phyloP scores from a whole-genome alignment of 352 stramenopile genomes.

The Phytopythium litorale region DNA sequence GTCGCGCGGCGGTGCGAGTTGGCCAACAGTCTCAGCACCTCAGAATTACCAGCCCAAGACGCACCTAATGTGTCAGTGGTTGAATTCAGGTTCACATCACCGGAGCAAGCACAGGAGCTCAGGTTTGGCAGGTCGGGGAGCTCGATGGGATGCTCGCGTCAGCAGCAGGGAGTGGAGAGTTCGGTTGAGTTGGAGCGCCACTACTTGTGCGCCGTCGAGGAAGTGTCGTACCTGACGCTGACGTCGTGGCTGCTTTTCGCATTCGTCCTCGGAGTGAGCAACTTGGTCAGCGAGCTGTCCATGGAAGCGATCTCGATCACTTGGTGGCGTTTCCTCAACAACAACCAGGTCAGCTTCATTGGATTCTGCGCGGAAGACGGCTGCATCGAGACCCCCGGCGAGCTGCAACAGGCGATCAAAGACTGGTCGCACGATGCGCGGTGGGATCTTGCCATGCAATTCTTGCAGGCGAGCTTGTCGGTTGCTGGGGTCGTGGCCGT shows the following conservation, averaged over 20 bases:
- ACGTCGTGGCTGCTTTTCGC: slow-evolving; percentile 64
- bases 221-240: slow-evolving; percentile 50
- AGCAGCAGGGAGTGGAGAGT: not conserved
- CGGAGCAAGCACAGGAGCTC: not conserved
- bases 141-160: not conserved
- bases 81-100: slow-evolving; percentile 12
- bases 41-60: not conserved
- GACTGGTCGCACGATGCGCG: slow-evolving; percentile 33
- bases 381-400: slow-evolving; percentile 26
- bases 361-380: slow-evolving; percentile 56
- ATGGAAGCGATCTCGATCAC: slow-evolving; percentile 33
- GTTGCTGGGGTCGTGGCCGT: not conserved
- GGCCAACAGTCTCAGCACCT: not conserved
- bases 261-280: slow-evolving; percentile 38
- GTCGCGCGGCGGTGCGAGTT: not conserved
- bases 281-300: slow-evolving; percentile 42
- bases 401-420: slow-evolving; percentile 30
- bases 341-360: slow-evolving; percentile 43
- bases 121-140: not conserved
- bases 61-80: not conserved
- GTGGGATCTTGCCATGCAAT: slow-evolving; percentile 32
- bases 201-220: slow-evolving; percentile 49
- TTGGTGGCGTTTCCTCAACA: slow-evolving; percentile 62
- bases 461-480: slow-evolving; percentile 10
- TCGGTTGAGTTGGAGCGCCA: slow-evolving; percentile 26